Evolutionary conservation across 192 early-diverging fungal genomes (phyloP), one percentile per base, ranked within the genome.

Genomic region (Rhizophagus clarus): DNA sequence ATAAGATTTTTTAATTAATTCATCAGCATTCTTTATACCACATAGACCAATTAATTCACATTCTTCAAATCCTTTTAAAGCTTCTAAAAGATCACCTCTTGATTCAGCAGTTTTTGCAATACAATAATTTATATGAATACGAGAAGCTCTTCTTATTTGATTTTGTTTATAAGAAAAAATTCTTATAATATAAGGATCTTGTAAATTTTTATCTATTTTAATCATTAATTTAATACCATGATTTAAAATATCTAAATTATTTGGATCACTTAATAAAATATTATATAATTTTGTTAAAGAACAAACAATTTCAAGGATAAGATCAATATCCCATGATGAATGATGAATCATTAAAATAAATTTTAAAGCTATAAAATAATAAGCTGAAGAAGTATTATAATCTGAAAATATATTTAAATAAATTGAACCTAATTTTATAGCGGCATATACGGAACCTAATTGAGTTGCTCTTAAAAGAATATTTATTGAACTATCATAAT

Each of bases 331-430:
- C 73, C 73, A 74, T 29, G 24, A 29, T 20, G 26, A n/a, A 15
- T n/a, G 17, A 11, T 51, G 73, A 28, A 74, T 74, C 20, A 51
- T 31, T n/a, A 28, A 22, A 12, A 29, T 29, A 17, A 74, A 20
- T 74, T 74, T 74, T 61, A 74, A 74, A 10, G 73, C 28, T 22
- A 74, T 34, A n/a, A 40, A 51, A 56, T 32, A 74, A 29, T 74
- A 74, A 17, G 9, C 32, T 14, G 73, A 51, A 56, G 73, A 26
- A 17, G 26, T 7, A 31, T 26, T 20, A 26, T 61, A 61, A 51
- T 74, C 28, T 15, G 73, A 15, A 20, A 24, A 14, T 11, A 20
- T 49, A 37, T 14, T 20, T 29, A 61, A 40, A 61, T 61, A 29
- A 28, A 61, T 22, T 4, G 32, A n/a, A 32, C 73, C 73, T 4